A percentile compares a stretch with the other conserved stretches of the same genome.
Conservation (phyloP, 768 basidiomycete genomes). For the Boletus rubescentipes region DNA sequence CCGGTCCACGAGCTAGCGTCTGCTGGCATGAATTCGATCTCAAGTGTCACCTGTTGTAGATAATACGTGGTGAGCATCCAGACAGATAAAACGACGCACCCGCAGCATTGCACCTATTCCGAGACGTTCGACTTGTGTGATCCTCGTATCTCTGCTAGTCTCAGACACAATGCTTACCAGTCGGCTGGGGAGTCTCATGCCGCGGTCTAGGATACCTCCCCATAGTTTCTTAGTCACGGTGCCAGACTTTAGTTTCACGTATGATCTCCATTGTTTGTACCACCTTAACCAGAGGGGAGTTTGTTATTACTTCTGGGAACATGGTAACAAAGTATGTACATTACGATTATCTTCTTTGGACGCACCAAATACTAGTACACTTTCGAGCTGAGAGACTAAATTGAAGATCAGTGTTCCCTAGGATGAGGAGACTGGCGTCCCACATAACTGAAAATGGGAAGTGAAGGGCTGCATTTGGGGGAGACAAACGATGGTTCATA, state of each 20-base stretch:
- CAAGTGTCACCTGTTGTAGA: slow-evolving; percentile 84
- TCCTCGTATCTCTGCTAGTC: not conserved
- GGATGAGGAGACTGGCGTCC: slow-evolving; percentile 85
- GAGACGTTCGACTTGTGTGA: slow-evolving; percentile 78
- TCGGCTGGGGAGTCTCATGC: slow-evolving; percentile 91
- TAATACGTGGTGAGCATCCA: not conserved
- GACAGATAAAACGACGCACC: slow-evolving; percentile 39
- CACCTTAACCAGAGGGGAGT: slow-evolving; percentile 64
- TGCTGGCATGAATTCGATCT: slow-evolving; percentile 99
- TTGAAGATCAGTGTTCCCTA: slow-evolving; percentile 67
- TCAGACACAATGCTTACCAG: slow-evolving; percentile 50
- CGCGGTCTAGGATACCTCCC: slow-evolving; percentile 71
- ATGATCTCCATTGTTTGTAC: slow-evolving; percentile 86
- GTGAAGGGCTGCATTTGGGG: too few relatives aligned
- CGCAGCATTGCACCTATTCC: slow-evolving; percentile 99
- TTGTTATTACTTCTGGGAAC: not conserved
- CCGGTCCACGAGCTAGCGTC: slow-evolving; percentile 79
- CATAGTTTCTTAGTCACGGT: slow-evolving; percentile 65
- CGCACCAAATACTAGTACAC: slow-evolving; percentile 70
- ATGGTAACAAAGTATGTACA: slow-evolving; percentile 39
- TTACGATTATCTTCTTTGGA: slow-evolving; percentile 71
- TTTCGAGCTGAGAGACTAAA: slow-evolving; percentile 80
- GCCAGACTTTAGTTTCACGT: slow-evolving; percentile 76
- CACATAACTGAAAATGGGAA: too few relatives aligned
- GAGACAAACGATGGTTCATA: too few relatives aligned